These are phyloP conservation scores for Phytophthora citrophthora DNA, from an alignment of 352 stramenopile genomes.

Conservation along the genomic window DNA sequence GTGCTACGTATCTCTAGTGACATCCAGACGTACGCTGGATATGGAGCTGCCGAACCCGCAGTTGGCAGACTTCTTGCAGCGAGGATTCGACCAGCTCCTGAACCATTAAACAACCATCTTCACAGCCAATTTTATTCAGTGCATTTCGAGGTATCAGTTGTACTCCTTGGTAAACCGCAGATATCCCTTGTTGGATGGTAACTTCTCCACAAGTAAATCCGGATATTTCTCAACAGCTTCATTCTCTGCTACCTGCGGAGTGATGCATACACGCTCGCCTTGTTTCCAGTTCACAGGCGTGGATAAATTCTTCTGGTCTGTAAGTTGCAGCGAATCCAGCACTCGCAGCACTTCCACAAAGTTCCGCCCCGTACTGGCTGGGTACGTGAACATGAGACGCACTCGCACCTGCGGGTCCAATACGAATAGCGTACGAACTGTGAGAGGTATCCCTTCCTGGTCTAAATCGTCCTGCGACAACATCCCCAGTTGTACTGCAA, in stretches of 20 bases:
- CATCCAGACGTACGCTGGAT: constrained; percentile 72
- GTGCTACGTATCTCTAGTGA: constrained; percentile 78
- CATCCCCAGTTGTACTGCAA: constrained; percentile 89
- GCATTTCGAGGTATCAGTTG: neutral
- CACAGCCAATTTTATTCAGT: neutral
- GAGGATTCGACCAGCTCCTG: constrained; percentile 66
- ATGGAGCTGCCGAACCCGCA: constrained; percentile 63
- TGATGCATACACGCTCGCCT: constrained; percentile 74
- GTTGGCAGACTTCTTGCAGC: constrained; percentile 61
- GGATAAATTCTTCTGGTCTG: constrained; percentile 50
- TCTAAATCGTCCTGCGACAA: constrained; percentile 85
- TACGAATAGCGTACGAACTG: constrained; percentile 93
- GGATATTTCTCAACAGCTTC: constrained; percentile 71
- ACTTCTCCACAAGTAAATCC: constrained; percentile 57
- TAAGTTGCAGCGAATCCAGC: constrained; percentile 89
- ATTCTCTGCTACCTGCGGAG: constrained; percentile 56
- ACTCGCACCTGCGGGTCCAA: constrained; percentile 91
- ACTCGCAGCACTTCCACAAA: constrained; percentile 94
- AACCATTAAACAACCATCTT: constrained; percentile 17
- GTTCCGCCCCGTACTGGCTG: constrained; percentile 91
- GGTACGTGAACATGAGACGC: constrained; percentile 92
- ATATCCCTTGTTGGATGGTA: constrained; percentile 82
- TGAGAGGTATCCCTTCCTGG: constrained; percentile 79
- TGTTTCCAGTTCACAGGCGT: constrained; percentile 82
- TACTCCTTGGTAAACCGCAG: constrained; percentile 72